phyloP scores from a whole-genome alignment of 129 eudicot genomes.

The Pulicaria dysenterica region DNA sequence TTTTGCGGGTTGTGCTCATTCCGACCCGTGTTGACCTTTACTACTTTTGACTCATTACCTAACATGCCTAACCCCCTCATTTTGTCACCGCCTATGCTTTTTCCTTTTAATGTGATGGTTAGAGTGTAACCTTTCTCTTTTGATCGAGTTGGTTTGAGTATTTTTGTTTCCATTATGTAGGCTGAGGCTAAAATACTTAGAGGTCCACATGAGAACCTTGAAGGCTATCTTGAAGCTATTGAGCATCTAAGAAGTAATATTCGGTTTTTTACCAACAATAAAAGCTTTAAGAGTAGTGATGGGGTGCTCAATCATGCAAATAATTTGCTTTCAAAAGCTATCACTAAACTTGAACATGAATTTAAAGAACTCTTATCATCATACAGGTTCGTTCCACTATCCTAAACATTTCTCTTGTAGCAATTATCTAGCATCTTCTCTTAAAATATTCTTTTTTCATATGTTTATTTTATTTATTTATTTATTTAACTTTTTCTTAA shows the following conservation, averaged over 20 bases:
- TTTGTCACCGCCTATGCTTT: not conserved
- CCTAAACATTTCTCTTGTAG: constrained; percentile 1
- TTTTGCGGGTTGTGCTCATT: not conserved
- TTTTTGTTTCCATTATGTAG: constrained; percentile 41
- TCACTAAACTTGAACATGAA: constrained; percentile 87
- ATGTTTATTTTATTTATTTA: not conserved
- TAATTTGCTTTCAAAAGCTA: constrained; percentile 80
- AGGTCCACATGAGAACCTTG: constrained; percentile 97
- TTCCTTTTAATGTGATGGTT: not conserved
- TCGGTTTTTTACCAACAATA: constrained; percentile 71
- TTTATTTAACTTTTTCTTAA: too few species aligned
- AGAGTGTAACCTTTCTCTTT: not conserved
- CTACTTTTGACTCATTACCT: not conserved
- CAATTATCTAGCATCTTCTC: not conserved
- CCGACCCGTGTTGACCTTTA: not conserved
- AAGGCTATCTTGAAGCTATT: constrained; percentile 90
- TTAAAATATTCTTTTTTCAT: not conserved
- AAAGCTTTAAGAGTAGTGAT: constrained; percentile 88
- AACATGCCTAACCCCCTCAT: not conserved
- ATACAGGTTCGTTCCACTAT: constrained; percentile 59
- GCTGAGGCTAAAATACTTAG: constrained; percentile 89
- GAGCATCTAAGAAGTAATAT: constrained; percentile 83
- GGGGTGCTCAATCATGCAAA: constrained; percentile 83
- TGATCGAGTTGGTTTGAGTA: not conserved
- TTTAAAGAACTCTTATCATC: constrained; percentile 72